Evolutionary conservation across 192 early-diverging fungal species (phyloP).

Genomic region (Podila horticola): DNA sequence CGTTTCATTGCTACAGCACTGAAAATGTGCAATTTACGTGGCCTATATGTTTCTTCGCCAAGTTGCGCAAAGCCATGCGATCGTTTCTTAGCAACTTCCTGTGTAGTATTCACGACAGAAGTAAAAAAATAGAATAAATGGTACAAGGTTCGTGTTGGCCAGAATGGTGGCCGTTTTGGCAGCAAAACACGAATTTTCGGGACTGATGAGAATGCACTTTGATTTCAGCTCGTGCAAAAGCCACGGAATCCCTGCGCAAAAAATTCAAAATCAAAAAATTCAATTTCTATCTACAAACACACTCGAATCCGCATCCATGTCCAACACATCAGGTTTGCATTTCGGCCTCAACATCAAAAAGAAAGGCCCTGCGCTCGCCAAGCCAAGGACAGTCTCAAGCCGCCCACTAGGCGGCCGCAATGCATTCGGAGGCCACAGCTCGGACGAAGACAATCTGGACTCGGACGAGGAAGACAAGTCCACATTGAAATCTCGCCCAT

Average conservation of each 20-base stretch:
- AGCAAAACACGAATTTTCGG: no score
- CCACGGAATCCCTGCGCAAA: not conserved
- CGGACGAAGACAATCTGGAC: slow-evolving; percentile 44
- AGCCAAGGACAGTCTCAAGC: slow-evolving; percentile 14
- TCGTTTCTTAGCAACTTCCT: no score
- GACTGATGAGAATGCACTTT: no score
- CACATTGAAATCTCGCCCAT: not conserved
- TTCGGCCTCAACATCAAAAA: slow-evolving; percentile 44
- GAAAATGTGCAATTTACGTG: no score
- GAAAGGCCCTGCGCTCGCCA: slow-evolving; percentile 15
- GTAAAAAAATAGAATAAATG: not conserved
- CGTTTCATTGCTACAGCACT: no score
- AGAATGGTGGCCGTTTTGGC: no score
- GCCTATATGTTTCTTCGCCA: no score
- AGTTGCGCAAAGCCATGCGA: no score
- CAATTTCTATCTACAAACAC: not conserved
- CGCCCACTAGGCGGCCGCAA: slow-evolving; percentile 28
- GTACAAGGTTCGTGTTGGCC: no score
- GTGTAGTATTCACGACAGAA: no score
- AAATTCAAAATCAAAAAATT: not conserved
- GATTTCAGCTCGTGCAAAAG: not conserved
- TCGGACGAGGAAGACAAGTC: slow-evolving; percentile 2
- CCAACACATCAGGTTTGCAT: slow-evolving; percentile 38
- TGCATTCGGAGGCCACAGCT: slow-evolving; percentile 41
- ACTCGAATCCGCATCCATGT: not conserved